Evolutionary conservation across 2,329 filamentous ascomycete species (phyloP), one percentile per base, ranked within the genome.

Genomic region (Anthostomella pinea): DNA sequence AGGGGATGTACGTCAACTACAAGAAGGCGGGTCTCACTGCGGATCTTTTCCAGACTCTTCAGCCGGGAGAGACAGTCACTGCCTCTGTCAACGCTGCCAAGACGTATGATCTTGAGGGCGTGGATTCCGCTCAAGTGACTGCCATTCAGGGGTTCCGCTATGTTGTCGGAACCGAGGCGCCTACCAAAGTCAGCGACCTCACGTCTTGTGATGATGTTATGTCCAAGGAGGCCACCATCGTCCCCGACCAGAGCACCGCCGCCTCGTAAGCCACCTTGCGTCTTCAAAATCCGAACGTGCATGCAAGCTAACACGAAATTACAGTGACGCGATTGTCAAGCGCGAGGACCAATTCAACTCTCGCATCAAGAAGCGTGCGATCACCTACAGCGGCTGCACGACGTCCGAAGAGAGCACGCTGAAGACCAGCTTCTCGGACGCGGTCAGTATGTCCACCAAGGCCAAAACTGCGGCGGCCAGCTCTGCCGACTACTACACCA

Each of bases 131-230:
- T 17, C 3, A 36, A 5, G 33, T 49, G 35, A 35, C 40, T 37
- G 43, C 43, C 30, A n/a, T 46, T 3, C 46, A 49, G 33, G 43
- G 43, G 11, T 49, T 49, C 36, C 43, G 46, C 33, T 49, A 42
- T 26, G 46, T 49, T n/a, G 34, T 28, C 3, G 46, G 46, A 27
- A 42, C 22, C 32, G 21, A 29, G 19, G 46, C 46, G 11, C 46
- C 46, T 14, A 42, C 38, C 6, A 31, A 39, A 8, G 22, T 49
- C 38, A 36, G 36, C 29, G 39, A 44, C 16, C 44, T 43, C 2
- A 21, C 25, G 30, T 49, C 35, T 28, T 46, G 46, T 36, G 30
- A 44, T 27, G 38, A 44, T 27, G 38, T 32, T 4, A 42, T 35
- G 17, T 49, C 46, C 13, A 49, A 46, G 29, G 17, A 38, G 3